Percentiles rank a stretch among this genome's conserved stretches.
phyloP scores from a whole-genome alignment of 257 asterid genomes.

The Lycium barbarum region DNA sequence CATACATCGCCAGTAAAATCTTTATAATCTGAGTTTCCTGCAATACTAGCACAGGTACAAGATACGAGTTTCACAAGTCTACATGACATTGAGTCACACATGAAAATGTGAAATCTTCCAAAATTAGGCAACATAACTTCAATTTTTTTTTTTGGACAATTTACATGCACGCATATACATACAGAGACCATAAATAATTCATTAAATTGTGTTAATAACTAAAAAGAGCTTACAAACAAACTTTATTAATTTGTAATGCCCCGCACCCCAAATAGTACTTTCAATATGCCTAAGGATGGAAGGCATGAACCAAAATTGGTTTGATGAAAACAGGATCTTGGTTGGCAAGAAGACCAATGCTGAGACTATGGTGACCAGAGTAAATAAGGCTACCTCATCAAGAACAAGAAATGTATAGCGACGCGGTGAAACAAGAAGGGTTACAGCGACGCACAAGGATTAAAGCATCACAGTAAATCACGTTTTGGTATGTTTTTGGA shows the following conservation, averaged over 20 bases:
- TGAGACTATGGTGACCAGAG: not conserved
- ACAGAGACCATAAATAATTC: not conserved
- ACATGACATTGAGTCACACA: not conserved
- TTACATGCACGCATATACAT: not conserved
- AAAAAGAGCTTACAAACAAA: conserved; percentile 7
- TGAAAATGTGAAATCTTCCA: conserved; percentile 21
- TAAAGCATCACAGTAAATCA: not conserved
- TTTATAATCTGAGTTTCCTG: conserved; percentile 9
- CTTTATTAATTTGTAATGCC: not conserved
- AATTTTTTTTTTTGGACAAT: not conserved
- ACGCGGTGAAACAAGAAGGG: not conserved
- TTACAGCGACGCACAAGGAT: not conserved
- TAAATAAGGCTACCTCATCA: not conserved
- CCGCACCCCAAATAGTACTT: not conserved
- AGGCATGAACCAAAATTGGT: not conserved
- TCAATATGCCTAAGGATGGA: not conserved
- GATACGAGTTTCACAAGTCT: conserved; percentile 19
- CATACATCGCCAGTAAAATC: not conserved
- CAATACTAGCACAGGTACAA: conserved; percentile 7
- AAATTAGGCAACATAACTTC: not conserved
- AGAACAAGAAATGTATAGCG: not conserved
- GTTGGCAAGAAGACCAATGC: not conserved
- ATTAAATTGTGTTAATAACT: not conserved
- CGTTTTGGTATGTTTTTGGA: not conserved
- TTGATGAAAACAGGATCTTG: not conserved